Percentiles rank a stretch among this genome's conserved stretches.
Conservation (phyloP, 148 eudicot genomes). For the Arctostaphylos glauca region DNA sequence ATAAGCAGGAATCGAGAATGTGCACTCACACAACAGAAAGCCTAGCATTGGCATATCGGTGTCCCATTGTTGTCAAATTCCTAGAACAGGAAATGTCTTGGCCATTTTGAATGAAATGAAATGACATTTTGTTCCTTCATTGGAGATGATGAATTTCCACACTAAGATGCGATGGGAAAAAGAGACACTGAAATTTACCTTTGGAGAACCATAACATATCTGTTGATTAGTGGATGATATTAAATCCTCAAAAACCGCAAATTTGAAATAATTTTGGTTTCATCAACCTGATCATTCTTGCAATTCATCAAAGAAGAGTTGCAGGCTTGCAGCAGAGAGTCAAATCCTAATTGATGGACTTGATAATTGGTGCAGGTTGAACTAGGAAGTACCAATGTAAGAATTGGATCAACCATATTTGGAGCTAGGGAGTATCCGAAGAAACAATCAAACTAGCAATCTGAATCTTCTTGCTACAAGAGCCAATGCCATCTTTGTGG, state of each 20-base stretch:
- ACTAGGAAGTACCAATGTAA: slow-evolving; percentile 88
- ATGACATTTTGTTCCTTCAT: background rate
- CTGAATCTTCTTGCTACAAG: background rate
- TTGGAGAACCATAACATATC: background rate
- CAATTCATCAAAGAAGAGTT: background rate
- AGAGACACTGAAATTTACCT: background rate
- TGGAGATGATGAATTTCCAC: background rate
- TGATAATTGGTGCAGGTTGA: slow-evolving; percentile 63
- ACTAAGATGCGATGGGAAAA: background rate
- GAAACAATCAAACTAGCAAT: slow-evolving; percentile 30
- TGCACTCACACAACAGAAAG: background rate
- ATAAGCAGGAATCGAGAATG: background rate
- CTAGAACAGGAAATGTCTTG: no score
- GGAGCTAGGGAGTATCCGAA: slow-evolving; percentile 88
- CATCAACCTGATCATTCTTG: background rate
- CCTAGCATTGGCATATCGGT: no score
- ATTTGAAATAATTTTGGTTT: background rate
- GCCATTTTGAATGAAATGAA: no score
- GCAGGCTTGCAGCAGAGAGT: background rate
- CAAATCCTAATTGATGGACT: background rate
- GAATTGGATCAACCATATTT: slow-evolving; percentile 91
- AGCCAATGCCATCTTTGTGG: background rate
- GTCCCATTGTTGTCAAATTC: no score
- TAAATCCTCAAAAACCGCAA: background rate
- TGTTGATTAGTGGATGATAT: no score